Percentiles rank a stretch among this genome's conserved stretches.
Evolutionary conservation across 2,329 filamentous ascomycete genomes (phyloP).

Genomic region (Sporothrix humicola): DNA sequence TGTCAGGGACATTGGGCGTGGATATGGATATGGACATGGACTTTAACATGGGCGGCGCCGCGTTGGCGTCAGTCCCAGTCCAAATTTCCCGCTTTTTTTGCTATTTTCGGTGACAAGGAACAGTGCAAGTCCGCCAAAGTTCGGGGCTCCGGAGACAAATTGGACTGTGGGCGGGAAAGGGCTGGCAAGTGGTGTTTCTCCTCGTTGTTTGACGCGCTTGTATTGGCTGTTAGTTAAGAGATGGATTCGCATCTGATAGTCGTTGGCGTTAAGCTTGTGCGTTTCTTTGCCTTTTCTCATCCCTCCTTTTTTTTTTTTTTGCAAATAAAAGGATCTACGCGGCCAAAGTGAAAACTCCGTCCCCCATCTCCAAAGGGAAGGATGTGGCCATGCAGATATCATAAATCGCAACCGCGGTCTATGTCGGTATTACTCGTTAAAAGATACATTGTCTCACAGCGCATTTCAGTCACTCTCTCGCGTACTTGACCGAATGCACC

Average conservation of each 20-base stretch:
- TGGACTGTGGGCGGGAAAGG: background rate
- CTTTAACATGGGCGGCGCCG: background rate
- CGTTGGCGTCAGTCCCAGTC: background rate
- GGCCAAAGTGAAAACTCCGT: too few relatives aligned
- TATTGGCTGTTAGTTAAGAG: background rate
- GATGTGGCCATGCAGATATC: too few relatives aligned
- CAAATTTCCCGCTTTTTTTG: background rate
- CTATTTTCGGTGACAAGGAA: constrained; percentile 33
- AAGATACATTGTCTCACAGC: background rate
- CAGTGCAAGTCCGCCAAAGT: background rate
- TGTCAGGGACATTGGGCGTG: background rate
- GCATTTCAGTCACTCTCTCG: background rate
- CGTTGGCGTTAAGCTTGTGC: too few relatives aligned
- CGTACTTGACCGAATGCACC: background rate
- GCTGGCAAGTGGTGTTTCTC: background rate
- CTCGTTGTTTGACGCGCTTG: background rate
- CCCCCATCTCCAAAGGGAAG: too few relatives aligned
- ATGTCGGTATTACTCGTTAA: constrained; percentile 1
- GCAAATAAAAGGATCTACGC: too few relatives aligned
- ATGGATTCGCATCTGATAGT: too few relatives aligned
- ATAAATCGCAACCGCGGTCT: background rate
- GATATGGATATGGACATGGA: too few relatives aligned
- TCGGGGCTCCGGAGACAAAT: constrained; percentile 31
- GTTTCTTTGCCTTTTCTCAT: too few relatives aligned
- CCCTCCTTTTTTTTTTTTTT: too few relatives aligned